A percentile compares a stretch with the other conserved stretches of the same genome.
phyloP scores from a whole-genome alignment of 1,284 basidiomycete species.

The Ganoderma multipileum region DNA sequence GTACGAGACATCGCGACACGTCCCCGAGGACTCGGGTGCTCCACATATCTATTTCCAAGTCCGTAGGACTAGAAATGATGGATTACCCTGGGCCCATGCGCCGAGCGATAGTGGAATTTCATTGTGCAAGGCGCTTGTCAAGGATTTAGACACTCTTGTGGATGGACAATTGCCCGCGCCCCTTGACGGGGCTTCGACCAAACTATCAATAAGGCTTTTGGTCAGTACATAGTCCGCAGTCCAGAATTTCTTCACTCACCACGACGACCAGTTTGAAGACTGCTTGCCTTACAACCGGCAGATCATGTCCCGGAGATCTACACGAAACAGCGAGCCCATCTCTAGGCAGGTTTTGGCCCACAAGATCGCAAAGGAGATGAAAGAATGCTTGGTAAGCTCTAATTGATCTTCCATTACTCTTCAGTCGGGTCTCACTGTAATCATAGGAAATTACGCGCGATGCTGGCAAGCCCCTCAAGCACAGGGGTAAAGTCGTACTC shows the following conservation, averaged over 20 bases:
- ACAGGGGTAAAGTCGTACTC: neutral
- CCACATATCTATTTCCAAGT: neutral
- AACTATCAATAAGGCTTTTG: constrained; percentile 6
- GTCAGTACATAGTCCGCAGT: neutral
- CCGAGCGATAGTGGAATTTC: neutral
- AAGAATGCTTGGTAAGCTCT: neutral
- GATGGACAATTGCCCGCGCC: neutral
- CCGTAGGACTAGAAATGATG: too few relatives aligned
- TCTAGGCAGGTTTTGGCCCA: neutral
- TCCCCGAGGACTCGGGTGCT: neutral
- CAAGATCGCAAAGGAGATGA: constrained; percentile 13
- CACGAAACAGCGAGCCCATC: neutral
- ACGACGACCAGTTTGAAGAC: neutral
- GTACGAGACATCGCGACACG: neutral
- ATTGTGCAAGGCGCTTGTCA: neutral
- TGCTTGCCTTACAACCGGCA: constrained; percentile 6
- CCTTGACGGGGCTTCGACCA: constrained; percentile 3
- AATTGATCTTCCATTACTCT: neutral
- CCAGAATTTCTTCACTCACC: neutral
- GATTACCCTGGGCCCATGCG: neutral
- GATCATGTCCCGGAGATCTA: constrained; percentile 13
- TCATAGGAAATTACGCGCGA: neutral
- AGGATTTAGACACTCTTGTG: neutral
- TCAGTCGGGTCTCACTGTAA: neutral
- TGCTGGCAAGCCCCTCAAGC: neutral